Evolutionary conservation across 768 basidiomycete genomes (phyloP), one percentile per base, ranked within the genome.

Genomic region (Mycena vitilis): DNA sequence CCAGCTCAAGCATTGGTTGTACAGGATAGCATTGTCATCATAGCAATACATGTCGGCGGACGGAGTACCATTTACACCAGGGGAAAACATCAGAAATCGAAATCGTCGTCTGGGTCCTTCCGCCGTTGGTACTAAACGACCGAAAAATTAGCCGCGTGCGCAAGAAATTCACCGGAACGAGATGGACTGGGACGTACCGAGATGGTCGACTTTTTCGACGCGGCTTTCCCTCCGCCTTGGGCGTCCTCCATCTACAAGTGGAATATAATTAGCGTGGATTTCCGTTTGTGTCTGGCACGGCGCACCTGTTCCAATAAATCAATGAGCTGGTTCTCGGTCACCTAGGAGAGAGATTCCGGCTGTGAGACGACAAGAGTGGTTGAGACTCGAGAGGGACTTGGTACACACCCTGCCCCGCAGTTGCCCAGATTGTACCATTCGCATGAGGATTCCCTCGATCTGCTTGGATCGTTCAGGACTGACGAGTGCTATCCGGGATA

Each of bases 351-450:
- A 30, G 30, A 30, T 30, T 30, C 30, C 3, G 5, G 30, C 5
- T 30, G 5, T 30, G 30, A 30, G 30, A 30, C 30, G 30, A 30
- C 30, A 30, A 2, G 30, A 30, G 30, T 30, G 30, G 30, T 30
- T 30, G 30, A 30, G 30, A 30, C n/a, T 22, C 5, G 15, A 13
- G 11, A 23, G 15, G 30, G 30, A 30, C 3, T 5, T 8, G 15
- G 40, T 40, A 53, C 70, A 37, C 47, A 97, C 91, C 36, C 89
- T 83, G 1, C 90, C 91, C 51, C 91, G 85, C 45, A 97, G 77
- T 77, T 95, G 94, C 9, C 95, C 94, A 1, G 87, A 84, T 79
- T 95, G 93, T 10, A 90, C 94, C 92, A 95, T 95, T 47, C 93
- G 86, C 47, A 92, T 71, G 38, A 97, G 82, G 65, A 95, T 88